Base-by-base conservation (phyloP, 208 protist genomes). In the Spongospora subterranea region DNA sequence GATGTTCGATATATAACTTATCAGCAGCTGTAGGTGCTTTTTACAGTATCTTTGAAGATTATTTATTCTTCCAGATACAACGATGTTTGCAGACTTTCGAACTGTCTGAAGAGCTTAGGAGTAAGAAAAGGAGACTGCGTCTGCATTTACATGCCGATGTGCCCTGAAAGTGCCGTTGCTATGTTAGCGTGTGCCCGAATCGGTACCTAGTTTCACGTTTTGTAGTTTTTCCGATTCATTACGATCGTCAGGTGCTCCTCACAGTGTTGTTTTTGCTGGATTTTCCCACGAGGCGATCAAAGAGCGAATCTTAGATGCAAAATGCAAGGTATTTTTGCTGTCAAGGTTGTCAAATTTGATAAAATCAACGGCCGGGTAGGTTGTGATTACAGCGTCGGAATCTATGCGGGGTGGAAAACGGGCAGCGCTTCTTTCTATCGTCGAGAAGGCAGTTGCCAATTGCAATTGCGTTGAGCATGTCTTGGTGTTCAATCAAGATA, bases 111-210 rank as follows among this genome's bases (percentile, higher is more conserved):
- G 92, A 89, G 91, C 1, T 88, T 95, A 40, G 96, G 96, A 46
- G 93, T 99, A 6, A 89, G 92, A 17, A 97, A 97, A 40, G 93
- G 93, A 43, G 93, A 93, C 43, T 66, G 45, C 24, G 98, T 99
- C 0, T 94, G 94, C 6, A 95, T 99, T 20, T 99, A 99, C 94
- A 94, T 99, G 64, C 98, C 98, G 32, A 98, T 98, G 95, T 88
- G 35, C 41, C 95, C 97, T 17, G 96, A 98, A 76, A 91, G 88
- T 0, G 91, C 91, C n/a, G 53, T 92, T 50, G 94, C 96, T 32
- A 99, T 99, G 97, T 96, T 99, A 11, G 98, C 98, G 24, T 98
- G 97, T 89, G 98, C 98, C n/a, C 96, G 98, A 50, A 98, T 99
- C 66, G 98, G 98, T 54, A 95, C 95, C 0, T 64, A 96, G 29